These are phyloP conservation scores for Liquidambar formosana DNA, from an alignment of 164 flowering plant genomes.

Conservation along the genomic window DNA sequence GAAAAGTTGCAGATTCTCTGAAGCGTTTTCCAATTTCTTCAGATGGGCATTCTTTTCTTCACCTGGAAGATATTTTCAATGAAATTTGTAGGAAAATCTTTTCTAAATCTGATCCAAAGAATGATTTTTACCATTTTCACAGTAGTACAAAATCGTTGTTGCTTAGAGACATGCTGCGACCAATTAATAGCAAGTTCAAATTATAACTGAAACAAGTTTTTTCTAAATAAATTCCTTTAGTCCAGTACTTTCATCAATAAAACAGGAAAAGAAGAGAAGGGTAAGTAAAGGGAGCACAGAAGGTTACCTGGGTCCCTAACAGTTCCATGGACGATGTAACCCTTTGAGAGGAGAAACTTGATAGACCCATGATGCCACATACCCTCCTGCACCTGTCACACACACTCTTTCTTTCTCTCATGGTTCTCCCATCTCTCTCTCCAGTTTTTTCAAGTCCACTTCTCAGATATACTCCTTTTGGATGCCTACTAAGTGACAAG, in stretches of 20 bases:
- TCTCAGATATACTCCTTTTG: too few species aligned
- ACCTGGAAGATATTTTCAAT: conserved; percentile 9
- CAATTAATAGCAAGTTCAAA: too few species aligned
- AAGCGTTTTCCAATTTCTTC: conserved; percentile 23
- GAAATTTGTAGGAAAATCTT: too few species aligned
- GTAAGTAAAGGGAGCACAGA: neutral
- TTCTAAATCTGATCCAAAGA: too few species aligned
- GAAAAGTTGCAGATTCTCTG: conserved; percentile 23
- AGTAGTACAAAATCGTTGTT: too few species aligned
- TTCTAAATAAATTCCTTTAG: neutral
- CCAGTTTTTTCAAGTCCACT: neutral
- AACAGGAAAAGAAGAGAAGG: neutral
- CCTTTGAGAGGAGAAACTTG: conserved; percentile 27
- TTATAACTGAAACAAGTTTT: too few species aligned
- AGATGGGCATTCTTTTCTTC: conserved; percentile 28
- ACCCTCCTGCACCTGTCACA: conserved; percentile 31
- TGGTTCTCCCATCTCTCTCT: neutral
- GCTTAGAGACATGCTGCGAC: too few species aligned
- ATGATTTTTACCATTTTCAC: too few species aligned
- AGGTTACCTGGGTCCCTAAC: conserved; percentile 19
- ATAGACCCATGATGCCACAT: conserved; percentile 30
- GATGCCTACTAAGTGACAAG: too few species aligned
- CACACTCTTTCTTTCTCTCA: conserved; percentile 13
- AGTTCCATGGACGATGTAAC: conserved; percentile 25
- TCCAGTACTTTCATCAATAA: neutral